A percentile compares a stretch with the other conserved stretches of the same genome.
phyloP scores from a whole-genome alignment of 1,139 yeast species.

The Geotrichum histeridarum region DNA sequence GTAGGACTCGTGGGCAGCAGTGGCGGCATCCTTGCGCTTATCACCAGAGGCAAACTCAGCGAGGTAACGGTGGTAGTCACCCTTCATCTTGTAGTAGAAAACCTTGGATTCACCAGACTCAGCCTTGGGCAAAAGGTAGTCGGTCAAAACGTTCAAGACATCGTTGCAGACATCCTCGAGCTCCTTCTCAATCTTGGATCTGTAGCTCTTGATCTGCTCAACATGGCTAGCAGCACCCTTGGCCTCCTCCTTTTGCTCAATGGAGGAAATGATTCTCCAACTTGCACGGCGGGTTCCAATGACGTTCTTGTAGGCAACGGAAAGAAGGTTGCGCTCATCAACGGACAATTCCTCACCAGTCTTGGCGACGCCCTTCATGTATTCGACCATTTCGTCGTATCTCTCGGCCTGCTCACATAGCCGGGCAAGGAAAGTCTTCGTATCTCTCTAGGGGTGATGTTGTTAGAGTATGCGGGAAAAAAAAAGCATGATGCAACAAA shows the following conservation, averaged over 20 bases:
- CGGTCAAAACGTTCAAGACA: constrained; percentile 78
- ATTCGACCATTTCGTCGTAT: constrained; percentile 98
- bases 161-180: constrained; percentile 94
- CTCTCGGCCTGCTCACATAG: constrained; percentile 99
- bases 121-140: constrained; percentile 90
- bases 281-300: constrained; percentile 99
- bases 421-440: constrained; percentile 93
- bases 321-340: constrained; percentile 94
- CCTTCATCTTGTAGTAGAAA: constrained; percentile 98
- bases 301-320: constrained; percentile 97
- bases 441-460: constrained; percentile 71
- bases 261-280: constrained; percentile 98
- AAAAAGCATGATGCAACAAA: background rate
- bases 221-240: constrained; percentile 86
- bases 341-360: constrained; percentile 93
- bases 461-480: background rate
- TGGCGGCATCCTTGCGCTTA: constrained; percentile 92
- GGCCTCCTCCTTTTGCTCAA: constrained; percentile 98
- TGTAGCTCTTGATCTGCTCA: constrained; percentile 84
- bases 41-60: constrained; percentile 95
- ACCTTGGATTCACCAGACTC: constrained; percentile 98
- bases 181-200: constrained; percentile 91
- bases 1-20: constrained; percentile 91
- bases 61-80: constrained; percentile 98
- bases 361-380: constrained; percentile 96